These are phyloP conservation scores for Orbilia quercus DNA, from an alignment of 2,329 filamentous ascomycete genomes.

Conservation along the genomic window DNA sequence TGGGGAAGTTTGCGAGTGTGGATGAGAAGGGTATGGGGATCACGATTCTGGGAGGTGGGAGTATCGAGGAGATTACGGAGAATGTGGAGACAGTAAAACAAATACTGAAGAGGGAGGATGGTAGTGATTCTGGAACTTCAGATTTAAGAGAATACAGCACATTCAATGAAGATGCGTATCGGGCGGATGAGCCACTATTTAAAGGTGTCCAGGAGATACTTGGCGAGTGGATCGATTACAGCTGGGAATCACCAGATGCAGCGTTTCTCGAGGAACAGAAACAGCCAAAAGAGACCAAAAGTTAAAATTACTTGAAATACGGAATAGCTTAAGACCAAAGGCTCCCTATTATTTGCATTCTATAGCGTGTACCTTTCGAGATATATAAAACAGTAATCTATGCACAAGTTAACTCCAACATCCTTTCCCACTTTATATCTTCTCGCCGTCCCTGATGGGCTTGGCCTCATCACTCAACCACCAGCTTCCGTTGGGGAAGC, in stretches of 20 bases:
- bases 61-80: conserved; percentile 45
- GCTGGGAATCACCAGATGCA: conserved; percentile 52
- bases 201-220: conserved; percentile 39
- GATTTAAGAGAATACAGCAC: conserved; percentile 33
- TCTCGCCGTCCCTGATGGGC: conserved; percentile 72
- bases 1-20: conserved; percentile 43
- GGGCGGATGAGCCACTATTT: conserved; percentile 27
- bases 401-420: conserved; percentile 7
- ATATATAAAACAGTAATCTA: conserved; percentile 9
- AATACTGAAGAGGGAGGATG: conserved; percentile 26
- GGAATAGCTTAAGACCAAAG: background rate
- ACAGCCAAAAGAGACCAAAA: conserved; percentile 6
- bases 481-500: conserved; percentile 85
- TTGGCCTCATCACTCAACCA: conserved; percentile 85
- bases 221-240: conserved; percentile 52
- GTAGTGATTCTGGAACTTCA: background rate
- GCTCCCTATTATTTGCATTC: conserved; percentile 8
- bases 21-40: conserved; percentile 40
- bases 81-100: conserved; percentile 53
- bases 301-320: background rate
- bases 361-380: conserved; percentile 22
- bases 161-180: conserved; percentile 24
- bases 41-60: conserved; percentile 52
- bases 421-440: conserved; percentile 25
- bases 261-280: conserved; percentile 37